Conservation (phyloP, 2,329 filamentous ascomycete genomes). For the Alternaria arborescens region DNA sequence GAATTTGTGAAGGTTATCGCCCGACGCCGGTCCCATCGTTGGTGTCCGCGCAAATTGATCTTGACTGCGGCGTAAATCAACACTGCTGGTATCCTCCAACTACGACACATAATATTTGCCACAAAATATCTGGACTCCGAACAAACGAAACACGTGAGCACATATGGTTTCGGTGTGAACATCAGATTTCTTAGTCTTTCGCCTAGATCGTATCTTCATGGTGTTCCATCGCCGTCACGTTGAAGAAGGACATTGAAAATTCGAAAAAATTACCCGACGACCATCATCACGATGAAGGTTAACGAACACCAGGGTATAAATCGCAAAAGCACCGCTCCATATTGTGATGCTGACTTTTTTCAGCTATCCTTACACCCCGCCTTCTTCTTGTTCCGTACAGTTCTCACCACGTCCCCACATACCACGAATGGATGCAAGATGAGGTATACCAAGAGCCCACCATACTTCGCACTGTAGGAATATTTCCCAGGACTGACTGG, state of each 20-base stretch:
- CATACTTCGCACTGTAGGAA: background rate
- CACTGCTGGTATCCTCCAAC: background rate
- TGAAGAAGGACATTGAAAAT: background rate
- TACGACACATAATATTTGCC: background rate
- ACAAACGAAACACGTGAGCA: background rate
- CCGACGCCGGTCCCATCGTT: background rate
- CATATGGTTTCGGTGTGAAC: background rate
- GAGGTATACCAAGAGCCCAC: slow-evolving; percentile 55
- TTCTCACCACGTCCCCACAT: slow-evolving; percentile 78
- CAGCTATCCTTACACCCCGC: slow-evolving; percentile 72
- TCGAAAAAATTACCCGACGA: slow-evolving; percentile 1
- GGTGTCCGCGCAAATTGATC: background rate
- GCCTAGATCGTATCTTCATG: background rate
- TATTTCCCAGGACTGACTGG: background rate
- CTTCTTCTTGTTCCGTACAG: slow-evolving; percentile 86
- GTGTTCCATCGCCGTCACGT: background rate
- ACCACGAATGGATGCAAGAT: slow-evolving; percentile 93
- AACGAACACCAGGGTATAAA: slow-evolving; percentile 52
- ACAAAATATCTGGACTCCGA: background rate
- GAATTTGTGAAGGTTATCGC: background rate
- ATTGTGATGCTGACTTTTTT: background rate
- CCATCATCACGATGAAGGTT: slow-evolving; percentile 47
- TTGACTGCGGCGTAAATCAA: background rate
- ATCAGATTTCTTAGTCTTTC: background rate
- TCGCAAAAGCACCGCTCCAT: background rate